Evolutionary conservation across 441 rosid species (phyloP), one percentile per base, ranked within the genome.

Genomic region (Euphorbia celastroides): DNA sequence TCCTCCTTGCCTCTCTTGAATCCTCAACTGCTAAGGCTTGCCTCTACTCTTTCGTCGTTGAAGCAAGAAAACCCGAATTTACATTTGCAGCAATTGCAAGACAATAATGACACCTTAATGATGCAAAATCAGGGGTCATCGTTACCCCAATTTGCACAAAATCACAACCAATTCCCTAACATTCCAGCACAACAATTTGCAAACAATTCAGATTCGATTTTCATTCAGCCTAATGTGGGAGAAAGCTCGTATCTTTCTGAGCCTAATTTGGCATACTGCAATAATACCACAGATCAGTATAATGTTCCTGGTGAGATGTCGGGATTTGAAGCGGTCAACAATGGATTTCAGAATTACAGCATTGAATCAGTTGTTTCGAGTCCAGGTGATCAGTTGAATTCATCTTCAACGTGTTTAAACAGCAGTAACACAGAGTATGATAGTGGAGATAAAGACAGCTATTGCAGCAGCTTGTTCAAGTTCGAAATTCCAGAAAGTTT

Each of bases 401-500:
- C 93, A 25, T 65, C 87, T 13, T 77, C 87, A 0, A 78, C 84
- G 4, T 72, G 75, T 56, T 42, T 77, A 61, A 82, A 83, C 70
- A 65, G 78, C 74, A 63, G 79, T 78, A 67, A 73, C 66, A 66
- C 75, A 5, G 87, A 84, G 59, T 89, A 82, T 50, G 57, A 52
- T 52, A 1, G 57, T 20, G 57, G 57, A 20, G 92, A 93, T 70
- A 83, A 70, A 62, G 93, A 86, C 54, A 81, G 89, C 77, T 83
- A 80, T 67, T 76, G 83, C 81, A 87, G 86, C 75, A 79, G 77
- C 78, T 84, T 87, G 72, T 75, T 90, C 44, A 82, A 90, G 80
- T 87, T 93, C 50, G 88, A 82, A 36, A 80, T 90, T 77, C 93
- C 89, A 0, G 88, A 84, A 60, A 74, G 80, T 76, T 81, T 90